Evolutionary conservation across 164 flowering plant species (phyloP), one percentile per base, ranked within the genome.

Genomic region (Umbilicus rupestris): DNA sequence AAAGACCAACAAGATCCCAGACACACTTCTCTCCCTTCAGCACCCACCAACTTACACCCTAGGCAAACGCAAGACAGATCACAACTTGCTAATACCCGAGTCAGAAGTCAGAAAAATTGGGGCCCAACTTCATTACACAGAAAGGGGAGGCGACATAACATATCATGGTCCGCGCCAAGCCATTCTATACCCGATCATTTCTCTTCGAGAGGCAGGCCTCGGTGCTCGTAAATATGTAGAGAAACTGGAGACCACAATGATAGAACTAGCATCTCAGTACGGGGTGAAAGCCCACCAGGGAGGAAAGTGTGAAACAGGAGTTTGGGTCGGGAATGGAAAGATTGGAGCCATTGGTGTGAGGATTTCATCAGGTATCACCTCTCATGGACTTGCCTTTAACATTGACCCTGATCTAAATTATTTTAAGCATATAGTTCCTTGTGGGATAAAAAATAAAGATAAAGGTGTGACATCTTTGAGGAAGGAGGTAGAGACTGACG

Each of bases 141-240:
- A 90, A 66, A 83, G 98, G 70, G 98, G 98, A 71, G 98, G 97
- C 44, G 97, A 94, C 73, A 81, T 89, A 42, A 94, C 98, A 12
- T 94, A 77, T 75, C 98, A 94, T 74, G 98, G 98, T 70, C 98
- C 96, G 31, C 83, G 68, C 66, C 98, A 93, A 69, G 92, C 97
- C 47, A 79, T 93, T 50, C 69, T 93, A 31, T 93, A 93, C 69
- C 98, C 97, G 31, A 83, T 93, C 63, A 70, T 93, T 55, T 87
- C 92, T 47, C 85, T 93, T 19, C 76, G 87, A 19, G 88, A 83
- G 63, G 76, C 80, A 49, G 88, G 92, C 58, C 52, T 90, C 52
- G 98, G 98, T 71, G 96, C 88, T 64, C 75, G 96, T 50, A 86
- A 73, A 19, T 93, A 87, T 71, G 96, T 93, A 24, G 97, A 93